Conservation (phyloP, 225 moss, liverwort and hornwort species). For the Sphagnum tenellum region DNA sequence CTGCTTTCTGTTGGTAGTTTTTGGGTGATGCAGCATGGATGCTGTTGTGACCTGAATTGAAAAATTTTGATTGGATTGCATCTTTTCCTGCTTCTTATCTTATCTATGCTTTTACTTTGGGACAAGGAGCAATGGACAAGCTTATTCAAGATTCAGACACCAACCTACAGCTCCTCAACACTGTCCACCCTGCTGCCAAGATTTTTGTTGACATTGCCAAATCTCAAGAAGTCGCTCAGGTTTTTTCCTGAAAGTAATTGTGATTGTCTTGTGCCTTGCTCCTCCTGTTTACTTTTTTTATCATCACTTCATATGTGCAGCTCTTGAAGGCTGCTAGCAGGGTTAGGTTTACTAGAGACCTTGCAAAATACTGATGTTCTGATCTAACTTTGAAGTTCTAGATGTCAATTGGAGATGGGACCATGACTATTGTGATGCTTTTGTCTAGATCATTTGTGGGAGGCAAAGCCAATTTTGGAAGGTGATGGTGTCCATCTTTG, state of each 20-base stretch:
- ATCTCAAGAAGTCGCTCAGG: constrained; percentile 89
- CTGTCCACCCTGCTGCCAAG: constrained; percentile 96
- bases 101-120: constrained; percentile 69
- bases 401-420: constrained; percentile 83
- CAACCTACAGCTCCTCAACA: constrained; percentile 95
- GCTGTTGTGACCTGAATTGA: no score
- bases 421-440: constrained; percentile 75
- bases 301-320: no score
- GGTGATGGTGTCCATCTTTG: constrained; percentile 78
- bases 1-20: no score
- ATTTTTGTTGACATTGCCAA: constrained; percentile 97
- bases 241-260: constrained; percentile 5
- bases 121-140: constrained; percentile 97
- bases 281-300: no score
- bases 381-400: no score
- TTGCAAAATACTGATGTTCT: no score
- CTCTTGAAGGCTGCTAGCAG: no score
- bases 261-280: not conserved
- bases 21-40: no score
- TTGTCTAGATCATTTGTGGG: constrained; percentile 84
- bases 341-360: no score
- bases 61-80: no score
- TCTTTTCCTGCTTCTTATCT: no score
- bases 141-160: constrained; percentile 85
- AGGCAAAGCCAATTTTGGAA: constrained; percentile 90